Evolutionary conservation across 345 rosid species (phyloP).

Genomic region (Jatropha curcas): DNA sequence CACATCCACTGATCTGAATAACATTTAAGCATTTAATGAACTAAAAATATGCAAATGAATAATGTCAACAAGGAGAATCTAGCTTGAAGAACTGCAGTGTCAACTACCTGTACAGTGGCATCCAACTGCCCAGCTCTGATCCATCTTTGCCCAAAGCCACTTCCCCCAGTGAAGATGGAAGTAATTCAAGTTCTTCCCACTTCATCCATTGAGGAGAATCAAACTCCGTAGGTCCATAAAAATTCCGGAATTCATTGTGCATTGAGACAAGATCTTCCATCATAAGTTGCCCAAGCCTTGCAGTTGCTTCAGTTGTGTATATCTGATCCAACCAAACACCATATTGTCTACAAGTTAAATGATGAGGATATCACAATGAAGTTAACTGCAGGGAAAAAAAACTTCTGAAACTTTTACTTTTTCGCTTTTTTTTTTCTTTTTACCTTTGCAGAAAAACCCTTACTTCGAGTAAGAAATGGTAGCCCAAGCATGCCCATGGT

Average conservation of each 20-base stretch:
- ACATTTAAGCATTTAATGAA: slow-evolving; percentile 6
- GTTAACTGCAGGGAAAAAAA: slow-evolving; percentile 1
- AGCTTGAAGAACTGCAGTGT: not conserved
- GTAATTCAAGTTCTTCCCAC: slow-evolving; percentile 59
- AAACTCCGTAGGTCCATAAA: slow-evolving; percentile 55
- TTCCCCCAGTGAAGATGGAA: slow-evolving; percentile 53
- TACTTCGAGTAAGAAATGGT: slow-evolving; percentile 63
- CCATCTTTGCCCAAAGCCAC: slow-evolving; percentile 58
- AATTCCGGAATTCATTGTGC: slow-evolving; percentile 62
- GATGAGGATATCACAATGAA: not conserved
- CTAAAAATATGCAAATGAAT: not conserved
- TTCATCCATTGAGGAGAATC: slow-evolving; percentile 65
- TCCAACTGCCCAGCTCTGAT: slow-evolving; percentile 73
- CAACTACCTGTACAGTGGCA: slow-evolving; percentile 75
- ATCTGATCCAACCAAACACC: slow-evolving; percentile 40
- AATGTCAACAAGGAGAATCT: not conserved
- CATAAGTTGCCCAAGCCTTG: slow-evolving; percentile 69
- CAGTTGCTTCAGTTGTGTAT: slow-evolving; percentile 76
- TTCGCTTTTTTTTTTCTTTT: not conserved
- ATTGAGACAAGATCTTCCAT: slow-evolving; percentile 87
- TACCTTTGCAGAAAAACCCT: slow-evolving; percentile 82
- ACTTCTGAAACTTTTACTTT: not conserved
- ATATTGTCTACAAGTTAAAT: not conserved
- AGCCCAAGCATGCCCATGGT: slow-evolving; percentile 84
- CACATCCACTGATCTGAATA: slow-evolving; percentile 66